These are phyloP conservation scores for Eutrema heterophyllum DNA, from an alignment of 345 rosid species.

Conservation along the genomic window DNA sequence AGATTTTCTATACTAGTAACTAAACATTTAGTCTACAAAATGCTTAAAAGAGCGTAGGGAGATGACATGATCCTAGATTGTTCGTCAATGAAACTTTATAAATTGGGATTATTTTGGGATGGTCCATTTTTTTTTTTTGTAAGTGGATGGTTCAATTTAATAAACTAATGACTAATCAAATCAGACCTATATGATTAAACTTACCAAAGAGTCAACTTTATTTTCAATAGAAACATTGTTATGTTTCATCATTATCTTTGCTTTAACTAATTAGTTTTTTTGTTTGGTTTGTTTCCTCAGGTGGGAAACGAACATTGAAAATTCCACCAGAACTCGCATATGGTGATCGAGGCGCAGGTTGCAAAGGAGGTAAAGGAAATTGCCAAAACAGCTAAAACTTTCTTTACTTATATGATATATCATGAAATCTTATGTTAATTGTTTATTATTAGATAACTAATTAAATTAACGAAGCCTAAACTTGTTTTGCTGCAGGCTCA, in stretches of 20 bases:
- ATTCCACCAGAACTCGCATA: slow-evolving; percentile 82
- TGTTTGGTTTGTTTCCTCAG: slow-evolving; percentile 23
- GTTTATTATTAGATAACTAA: not conserved
- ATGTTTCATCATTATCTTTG: not conserved
- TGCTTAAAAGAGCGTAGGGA: not conserved
- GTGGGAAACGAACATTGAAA: slow-evolving; percentile 65
- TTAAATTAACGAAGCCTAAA: not conserved
- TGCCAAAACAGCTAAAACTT: not conserved
- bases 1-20: no score
- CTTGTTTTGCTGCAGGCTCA: slow-evolving; percentile 50
- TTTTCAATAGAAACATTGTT: not conserved
- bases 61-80: not conserved
- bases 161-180: no score
- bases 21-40: no score
- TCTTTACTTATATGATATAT: not conserved
- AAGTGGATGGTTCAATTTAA: no score
- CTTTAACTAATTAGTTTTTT: not conserved
- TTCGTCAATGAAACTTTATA: not conserved
- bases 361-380: slow-evolving; percentile 66
- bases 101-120: no score
- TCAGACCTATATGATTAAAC: no score
- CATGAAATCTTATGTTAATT: not conserved
- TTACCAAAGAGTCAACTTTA: no score
- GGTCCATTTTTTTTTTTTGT: no score
- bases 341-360: slow-evolving; percentile 90